A percentile compares a stretch with the other conserved stretches of the same genome.
phyloP scores from a whole-genome alignment of 345 rosid genomes.

The Camelina laxa region DNA sequence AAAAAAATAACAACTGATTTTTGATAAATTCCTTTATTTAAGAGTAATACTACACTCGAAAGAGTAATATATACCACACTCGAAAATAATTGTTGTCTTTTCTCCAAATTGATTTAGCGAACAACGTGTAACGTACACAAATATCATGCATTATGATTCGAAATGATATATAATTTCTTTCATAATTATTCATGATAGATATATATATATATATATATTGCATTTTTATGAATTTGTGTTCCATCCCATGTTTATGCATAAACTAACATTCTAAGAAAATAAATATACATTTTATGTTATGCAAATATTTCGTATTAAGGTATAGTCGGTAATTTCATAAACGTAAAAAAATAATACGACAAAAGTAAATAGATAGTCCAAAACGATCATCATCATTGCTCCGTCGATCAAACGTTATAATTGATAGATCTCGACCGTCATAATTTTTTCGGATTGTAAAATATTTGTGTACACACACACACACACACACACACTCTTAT shows the following conservation, averaged over 20 bases:
- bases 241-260: not conserved
- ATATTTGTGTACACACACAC: conserved; percentile 41
- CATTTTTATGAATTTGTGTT: conserved; percentile 13
- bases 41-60: conserved; percentile 16
- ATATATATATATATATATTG: no score
- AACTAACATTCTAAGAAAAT: not conserved
- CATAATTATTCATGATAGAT: no score
- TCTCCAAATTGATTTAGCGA: not conserved
- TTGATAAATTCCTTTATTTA: conserved; percentile 2
- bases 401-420: conserved; percentile 31
- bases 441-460: conserved; percentile 24
- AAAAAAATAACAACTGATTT: not conserved
- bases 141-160: conserved; percentile 20
- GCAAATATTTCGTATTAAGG: conserved; percentile 6
- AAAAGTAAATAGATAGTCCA: conserved; percentile 37
- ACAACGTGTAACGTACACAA: conserved; percentile 29
- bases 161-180: not conserved
- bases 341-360: conserved; percentile 11
- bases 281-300: not conserved
- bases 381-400: conserved; percentile 35
- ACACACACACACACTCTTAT: conserved; percentile 32
- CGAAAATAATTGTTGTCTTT: not conserved
- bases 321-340: not conserved
- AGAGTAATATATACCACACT: conserved; percentile 6
- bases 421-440: conserved; percentile 43